Base-by-base conservation (phyloP, 768 basidiomycete species). In the Serendipita vermifera region DNA sequence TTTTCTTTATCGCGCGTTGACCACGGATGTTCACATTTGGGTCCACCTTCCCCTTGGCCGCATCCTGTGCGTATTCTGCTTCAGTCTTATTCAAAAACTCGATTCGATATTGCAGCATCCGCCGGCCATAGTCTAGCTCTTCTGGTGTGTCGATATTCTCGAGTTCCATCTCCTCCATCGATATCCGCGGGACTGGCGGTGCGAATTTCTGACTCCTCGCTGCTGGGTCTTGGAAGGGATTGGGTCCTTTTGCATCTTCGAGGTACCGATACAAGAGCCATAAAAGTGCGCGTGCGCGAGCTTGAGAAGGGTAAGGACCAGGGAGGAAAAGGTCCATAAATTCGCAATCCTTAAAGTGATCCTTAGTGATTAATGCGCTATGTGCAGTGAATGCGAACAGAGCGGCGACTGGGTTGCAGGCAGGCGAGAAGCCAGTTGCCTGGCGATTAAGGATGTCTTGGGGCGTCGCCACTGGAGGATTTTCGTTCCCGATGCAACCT, bases 241-340 rank as follows among this genome's bases (percentile, higher is more conserved):
- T 91, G 67, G 62, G 7, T 69, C 65, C 13, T 33, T 75, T 72
- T 1, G 77, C 73, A 32, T 73, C 74, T 67, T 91, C 87, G 60
- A 92, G 73, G 67, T 92, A 90, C 64, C 87, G 76, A 67, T 80
- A 90, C 48, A 89, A 69, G 57, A 90, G 74, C 85, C 87, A 90
- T 27, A 94, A 75, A 66, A 94, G 88, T 2, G 81, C 85, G 56
- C 72, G 73, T 3, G 85, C 87, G 29, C 91, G 83, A 59, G 84
- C 82, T 3, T 68, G 67, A 2, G 89, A 87, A 9, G 83, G 76
- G 33, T 89, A 71, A 40, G 77, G 75, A 62, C 82, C 80, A 35
- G 88, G 86, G 36, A 88, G 75, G 67, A 93, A 93, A 36, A 93
- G 73, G 69, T 93, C 89, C 39, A 89, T 73, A 59, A 92, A 85